A percentile compares a stretch with the other conserved stretches of the same genome.
Evolutionary conservation across 495 filamentous ascomycete genomes (phyloP).

Genomic region (Lepidopterella palustris): DNA sequence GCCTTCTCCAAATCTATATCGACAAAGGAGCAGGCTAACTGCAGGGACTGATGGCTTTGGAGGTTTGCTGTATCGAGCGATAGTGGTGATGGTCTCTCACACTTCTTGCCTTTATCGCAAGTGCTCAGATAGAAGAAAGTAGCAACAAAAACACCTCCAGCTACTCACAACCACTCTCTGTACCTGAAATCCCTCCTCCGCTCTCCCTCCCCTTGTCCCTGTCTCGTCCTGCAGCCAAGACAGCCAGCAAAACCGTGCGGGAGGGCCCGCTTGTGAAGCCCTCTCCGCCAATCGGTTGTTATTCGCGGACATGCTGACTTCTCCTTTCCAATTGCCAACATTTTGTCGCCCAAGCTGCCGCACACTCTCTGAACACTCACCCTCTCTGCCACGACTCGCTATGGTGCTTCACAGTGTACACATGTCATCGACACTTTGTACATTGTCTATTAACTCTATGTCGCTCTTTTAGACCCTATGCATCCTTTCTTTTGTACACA

Average conservation of each 20-base stretch:
- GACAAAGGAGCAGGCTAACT: too few relatives aligned
- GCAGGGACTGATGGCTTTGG: too few relatives aligned
- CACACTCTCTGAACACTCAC: background rate
- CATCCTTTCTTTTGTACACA: slow-evolving; percentile 29
- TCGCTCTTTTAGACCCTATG: slow-evolving; percentile 27
- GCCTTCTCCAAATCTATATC: too few relatives aligned
- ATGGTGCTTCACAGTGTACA: slow-evolving; percentile 5
- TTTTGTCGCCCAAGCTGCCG: slow-evolving; percentile 1
- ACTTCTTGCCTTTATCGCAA: too few relatives aligned
- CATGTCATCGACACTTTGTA: background rate
- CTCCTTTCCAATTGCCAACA: slow-evolving; percentile 2
- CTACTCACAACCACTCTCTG: background rate
- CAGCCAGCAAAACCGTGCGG: slow-evolving; percentile 1
- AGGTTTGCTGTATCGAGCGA: too few relatives aligned
- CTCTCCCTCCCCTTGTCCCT: background rate
- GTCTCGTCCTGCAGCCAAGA: background rate
- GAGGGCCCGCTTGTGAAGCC: background rate
- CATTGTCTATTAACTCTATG: slow-evolving; percentile 7
- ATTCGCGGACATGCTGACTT: background rate
- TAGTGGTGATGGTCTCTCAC: too few relatives aligned
- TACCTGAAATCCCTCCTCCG: background rate
- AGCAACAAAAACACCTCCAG: too few relatives aligned
- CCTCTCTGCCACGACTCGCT: background rate
- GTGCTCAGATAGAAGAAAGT: too few relatives aligned
- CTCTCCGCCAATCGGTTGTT: background rate